Percentiles rank a stretch among this genome's conserved stretches.
phyloP scores from a whole-genome alignment of 352 stramenopile genomes.

The Phytopythium vexans region DNA sequence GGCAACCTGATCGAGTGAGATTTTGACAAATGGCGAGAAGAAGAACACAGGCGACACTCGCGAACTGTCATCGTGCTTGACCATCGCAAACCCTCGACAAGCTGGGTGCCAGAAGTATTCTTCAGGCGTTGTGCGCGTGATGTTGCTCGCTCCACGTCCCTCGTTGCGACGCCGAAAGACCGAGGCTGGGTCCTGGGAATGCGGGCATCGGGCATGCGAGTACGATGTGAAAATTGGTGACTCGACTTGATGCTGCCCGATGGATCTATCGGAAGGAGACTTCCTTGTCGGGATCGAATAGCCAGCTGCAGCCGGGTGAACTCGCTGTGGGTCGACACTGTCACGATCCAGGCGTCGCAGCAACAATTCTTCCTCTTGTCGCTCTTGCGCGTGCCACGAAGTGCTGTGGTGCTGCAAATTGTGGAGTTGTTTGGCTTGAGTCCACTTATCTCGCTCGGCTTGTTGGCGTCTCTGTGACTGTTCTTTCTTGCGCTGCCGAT shows the following conservation, averaged over 20 bases:
- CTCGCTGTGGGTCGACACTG: slow-evolving; percentile 42
- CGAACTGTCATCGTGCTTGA: slow-evolving; percentile 30
- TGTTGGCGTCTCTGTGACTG: slow-evolving; percentile 40
- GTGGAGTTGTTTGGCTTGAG: slow-evolving; percentile 22
- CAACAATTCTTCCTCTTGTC: slow-evolving; percentile 63
- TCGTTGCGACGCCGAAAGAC: slow-evolving; percentile 4
- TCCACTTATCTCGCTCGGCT: slow-evolving; percentile 25
- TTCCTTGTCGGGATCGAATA: slow-evolving; percentile 34
- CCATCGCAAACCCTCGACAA: slow-evolving; percentile 53
- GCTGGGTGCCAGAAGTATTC: slow-evolving; percentile 44
- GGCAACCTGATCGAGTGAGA: slow-evolving; percentile 43
- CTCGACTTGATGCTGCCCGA: not conserved
- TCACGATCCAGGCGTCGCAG: slow-evolving; percentile 63
- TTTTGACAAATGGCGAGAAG: slow-evolving; percentile 48
- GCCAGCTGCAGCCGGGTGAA: slow-evolving; percentile 46
- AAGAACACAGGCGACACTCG: slow-evolving; percentile 73
- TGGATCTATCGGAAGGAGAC: not conserved
- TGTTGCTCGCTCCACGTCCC: not conserved
- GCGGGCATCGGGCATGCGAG: slow-evolving; percentile 42
- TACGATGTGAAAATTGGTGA: slow-evolving; percentile 60
- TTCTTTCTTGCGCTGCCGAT: slow-evolving; percentile 46
- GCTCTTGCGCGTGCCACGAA: slow-evolving; percentile 43
- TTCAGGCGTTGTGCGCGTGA: slow-evolving; percentile 10
- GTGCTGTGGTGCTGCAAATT: slow-evolving; percentile 21
- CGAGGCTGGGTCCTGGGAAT: slow-evolving; percentile 20